Base-by-base conservation (phyloP, 352 stramenopile species). In the Pythium grandisporangium region DNA sequence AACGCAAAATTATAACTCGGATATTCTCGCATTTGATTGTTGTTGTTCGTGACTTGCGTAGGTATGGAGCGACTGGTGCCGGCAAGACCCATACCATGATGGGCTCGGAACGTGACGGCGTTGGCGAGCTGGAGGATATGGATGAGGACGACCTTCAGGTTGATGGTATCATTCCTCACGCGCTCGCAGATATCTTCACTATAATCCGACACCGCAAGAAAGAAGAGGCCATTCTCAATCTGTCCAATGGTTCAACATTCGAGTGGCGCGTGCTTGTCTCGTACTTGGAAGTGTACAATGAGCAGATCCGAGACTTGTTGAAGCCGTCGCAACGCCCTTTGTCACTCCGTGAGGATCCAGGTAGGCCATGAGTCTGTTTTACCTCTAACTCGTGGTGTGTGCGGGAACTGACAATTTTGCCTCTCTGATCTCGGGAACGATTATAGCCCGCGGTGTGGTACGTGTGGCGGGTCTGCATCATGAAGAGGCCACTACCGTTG, bases 241-340 rank as follows among this genome's bases (percentile, higher is more conserved):
- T 77, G 5, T 48, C 56, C 12, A 36, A 80, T 7, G 65, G 60
- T 13, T 64, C 57, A 10, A 72, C 58, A 4, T 81, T 71, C 29
- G 53, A 93, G 47, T 96, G 70, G 61, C 67, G 81, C 37, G 69
- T 96, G 22, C 53, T 75, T 4, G 72, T 95, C 22, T 89, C 79
- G 34, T 97, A 94, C 35, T 49, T 97, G 3, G 88, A 97, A 55
- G 90, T 97, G 17, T 96, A 96, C 58, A 96, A 97, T 48, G 87
- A 96, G 51, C 64, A 87, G 16, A 94, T 96, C 35, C 66, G 80
- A 24, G 88, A 97, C 55, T 61, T 97, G 30, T 58, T 97, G 26
- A 78, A 91, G 50, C 78, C 72, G 17, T 57, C 50, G 8, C 14
- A 30, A 5, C 37, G 39, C 26, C 25, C 54, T 17, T 48, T 77